Percentiles rank a stretch among this genome's conserved stretches.
Conservation (phyloP, 495 filamentous ascomycete genomes). For the Hapsidospora chrysogenum region DNA sequence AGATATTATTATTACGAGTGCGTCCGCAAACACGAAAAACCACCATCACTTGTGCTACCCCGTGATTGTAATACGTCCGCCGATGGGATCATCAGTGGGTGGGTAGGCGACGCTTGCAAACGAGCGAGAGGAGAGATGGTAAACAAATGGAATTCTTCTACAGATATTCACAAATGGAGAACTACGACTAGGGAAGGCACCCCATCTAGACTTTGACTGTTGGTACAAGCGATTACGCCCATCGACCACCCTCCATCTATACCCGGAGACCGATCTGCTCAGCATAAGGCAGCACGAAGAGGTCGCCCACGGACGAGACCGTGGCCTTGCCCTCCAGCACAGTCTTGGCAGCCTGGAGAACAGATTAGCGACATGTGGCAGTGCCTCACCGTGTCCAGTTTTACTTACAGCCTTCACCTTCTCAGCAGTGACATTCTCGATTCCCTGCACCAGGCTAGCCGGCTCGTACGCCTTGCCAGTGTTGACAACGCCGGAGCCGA, state of each 20-base stretch:
- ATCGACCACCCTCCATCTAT: conserved; percentile 32
- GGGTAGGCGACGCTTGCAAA: no score
- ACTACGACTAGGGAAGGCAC: not conserved
- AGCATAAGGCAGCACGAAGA: conserved; percentile 76
- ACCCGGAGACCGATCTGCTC: conserved; percentile 88
- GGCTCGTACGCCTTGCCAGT: conserved; percentile 76
- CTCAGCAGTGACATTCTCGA: conserved; percentile 67
- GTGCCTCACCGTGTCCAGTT: no score
- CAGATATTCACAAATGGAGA: not conserved
- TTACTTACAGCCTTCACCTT: conserved; percentile 71
- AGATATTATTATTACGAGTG: no score
- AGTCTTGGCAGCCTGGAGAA: conserved; percentile 56
- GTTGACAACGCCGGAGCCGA: conserved; percentile 57
- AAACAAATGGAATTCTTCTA: not conserved
- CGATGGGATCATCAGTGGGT: no score
- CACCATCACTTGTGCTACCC: no score
- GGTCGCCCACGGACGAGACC: conserved; percentile 73
- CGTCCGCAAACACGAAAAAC: no score
- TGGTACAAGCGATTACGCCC: conserved; percentile 1
- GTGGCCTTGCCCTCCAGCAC: conserved; percentile 79
- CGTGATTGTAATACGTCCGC: no score
- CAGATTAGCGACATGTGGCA: conserved; percentile 2
- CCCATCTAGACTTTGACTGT: conserved; percentile 4
- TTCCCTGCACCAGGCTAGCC: conserved; percentile 58
- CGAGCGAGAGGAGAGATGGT: no score